Evolutionary conservation across 495 filamentous ascomycete genomes (phyloP).

Genomic region (Penicillium silybi): DNA sequence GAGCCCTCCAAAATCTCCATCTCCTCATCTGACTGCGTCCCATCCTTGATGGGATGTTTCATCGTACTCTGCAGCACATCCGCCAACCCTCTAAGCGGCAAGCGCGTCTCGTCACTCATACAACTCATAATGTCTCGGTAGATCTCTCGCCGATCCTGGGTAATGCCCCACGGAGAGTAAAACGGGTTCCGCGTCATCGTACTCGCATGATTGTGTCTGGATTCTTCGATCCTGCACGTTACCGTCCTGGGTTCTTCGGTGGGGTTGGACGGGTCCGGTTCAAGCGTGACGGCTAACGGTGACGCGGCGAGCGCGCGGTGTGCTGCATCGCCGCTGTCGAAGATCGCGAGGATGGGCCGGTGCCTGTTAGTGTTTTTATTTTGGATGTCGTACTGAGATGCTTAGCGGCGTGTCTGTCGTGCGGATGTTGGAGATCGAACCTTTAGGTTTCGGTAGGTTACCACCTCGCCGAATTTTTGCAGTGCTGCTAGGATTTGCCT

Average conservation of each 20-base stretch:
- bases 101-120: slow-evolving; percentile 11
- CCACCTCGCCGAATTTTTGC: slow-evolving; percentile 71
- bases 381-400: slow-evolving; percentile 12
- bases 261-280: slow-evolving; percentile 1
- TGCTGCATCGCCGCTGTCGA: slow-evolving; percentile 33
- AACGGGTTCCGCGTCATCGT: slow-evolving; percentile 32
- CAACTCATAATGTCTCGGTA: slow-evolving; percentile 24
- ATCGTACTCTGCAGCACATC: slow-evolving; percentile 22
- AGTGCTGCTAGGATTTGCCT: slow-evolving; percentile 67
- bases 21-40: neutral
- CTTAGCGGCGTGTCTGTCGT: neutral
- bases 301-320: slow-evolving; percentile 30
- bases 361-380: slow-evolving; percentile 8
- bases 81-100: slow-evolving; percentile 28
- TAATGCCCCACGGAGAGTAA: slow-evolving; percentile 17
- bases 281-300: slow-evolving; percentile 23
- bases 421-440: slow-evolving; percentile 35
- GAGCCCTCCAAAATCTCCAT: neutral
- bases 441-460: slow-evolving; percentile 67
- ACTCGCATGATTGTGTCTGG: slow-evolving; percentile 26
- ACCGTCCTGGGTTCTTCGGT: slow-evolving; percentile 4
- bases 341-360: slow-evolving; percentile 31
- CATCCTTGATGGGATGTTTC: slow-evolving; percentile 7
- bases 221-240: slow-evolving; percentile 23
- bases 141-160: slow-evolving; percentile 6